Conservation (phyloP, 768 basidiomycete species). For the Psilocybe subaeruginosa region DNA sequence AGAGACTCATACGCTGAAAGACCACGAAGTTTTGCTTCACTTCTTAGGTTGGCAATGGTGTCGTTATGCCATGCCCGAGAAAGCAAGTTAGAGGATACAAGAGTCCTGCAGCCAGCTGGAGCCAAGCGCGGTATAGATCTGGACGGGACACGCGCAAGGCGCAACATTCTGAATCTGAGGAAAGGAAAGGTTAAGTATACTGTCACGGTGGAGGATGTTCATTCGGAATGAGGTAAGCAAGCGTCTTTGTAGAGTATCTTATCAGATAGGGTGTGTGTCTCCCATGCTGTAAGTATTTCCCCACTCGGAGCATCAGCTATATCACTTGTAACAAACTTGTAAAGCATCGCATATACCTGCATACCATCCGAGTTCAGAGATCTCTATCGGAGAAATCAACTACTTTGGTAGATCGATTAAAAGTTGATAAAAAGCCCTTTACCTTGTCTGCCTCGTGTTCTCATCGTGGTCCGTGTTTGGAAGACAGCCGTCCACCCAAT, state of each 20-base stretch:
- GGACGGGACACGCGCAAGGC: constrained; percentile 23
- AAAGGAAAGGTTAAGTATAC: background rate
- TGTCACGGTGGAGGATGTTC: background rate
- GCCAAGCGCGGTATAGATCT: constrained; percentile 10
- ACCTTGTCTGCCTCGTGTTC: constrained; percentile 58
- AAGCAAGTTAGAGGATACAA: constrained; percentile 58
- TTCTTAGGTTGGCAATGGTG: constrained; percentile 49
- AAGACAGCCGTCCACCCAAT: constrained; percentile 20
- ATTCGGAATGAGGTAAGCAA: background rate
- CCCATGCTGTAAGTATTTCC: background rate
- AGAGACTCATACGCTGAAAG: constrained; percentile 50
- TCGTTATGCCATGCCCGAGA: constrained; percentile 59
- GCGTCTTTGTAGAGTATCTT: background rate
- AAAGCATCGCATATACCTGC: background rate
- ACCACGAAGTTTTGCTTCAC: constrained; percentile 58
- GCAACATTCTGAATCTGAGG: constrained; percentile 23
- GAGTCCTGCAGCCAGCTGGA: constrained; percentile 26
- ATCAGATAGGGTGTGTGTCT: background rate
- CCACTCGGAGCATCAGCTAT: background rate
- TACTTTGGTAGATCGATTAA: constrained; percentile 26
- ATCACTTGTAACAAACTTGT: background rate
- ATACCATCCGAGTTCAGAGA: background rate
- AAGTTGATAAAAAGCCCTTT: constrained; percentile 18
- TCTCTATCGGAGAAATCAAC: constrained; percentile 17
- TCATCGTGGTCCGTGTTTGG: constrained; percentile 44